These are phyloP conservation scores for Claviceps sp. DNA, from an alignment of 2,329 filamentous ascomycete genomes.

Conservation along the genomic window DNA sequence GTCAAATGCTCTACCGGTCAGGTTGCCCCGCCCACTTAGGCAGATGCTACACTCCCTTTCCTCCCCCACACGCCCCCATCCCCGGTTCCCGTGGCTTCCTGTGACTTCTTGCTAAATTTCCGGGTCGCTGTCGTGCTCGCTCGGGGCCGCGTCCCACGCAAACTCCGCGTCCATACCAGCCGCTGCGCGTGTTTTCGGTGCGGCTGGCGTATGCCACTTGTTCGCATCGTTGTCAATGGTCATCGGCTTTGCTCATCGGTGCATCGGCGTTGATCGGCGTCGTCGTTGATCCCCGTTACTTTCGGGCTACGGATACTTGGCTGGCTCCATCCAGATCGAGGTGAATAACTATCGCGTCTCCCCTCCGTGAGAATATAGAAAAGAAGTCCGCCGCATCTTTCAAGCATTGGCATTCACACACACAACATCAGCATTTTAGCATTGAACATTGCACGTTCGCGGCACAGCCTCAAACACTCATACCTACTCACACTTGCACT, in stretches of 20 bases:
- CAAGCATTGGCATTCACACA: too few species aligned
- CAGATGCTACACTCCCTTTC: background rate
- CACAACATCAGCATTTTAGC: too few species aligned
- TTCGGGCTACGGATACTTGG: background rate
- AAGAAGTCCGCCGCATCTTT: too few species aligned
- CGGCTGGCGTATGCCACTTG: too few species aligned
- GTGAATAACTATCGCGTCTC: slow-evolving; percentile 4
- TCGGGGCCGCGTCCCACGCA: slow-evolving; percentile 18
- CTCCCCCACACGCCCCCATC: slow-evolving; percentile 8
- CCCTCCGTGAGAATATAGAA: background rate
- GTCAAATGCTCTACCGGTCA: too few species aligned
- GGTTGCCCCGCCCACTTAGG: too few species aligned
- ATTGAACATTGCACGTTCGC: too few species aligned
- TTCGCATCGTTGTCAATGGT: slow-evolving; percentile 1
- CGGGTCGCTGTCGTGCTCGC: slow-evolving; percentile 10
- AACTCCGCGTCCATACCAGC: slow-evolving; percentile 14
- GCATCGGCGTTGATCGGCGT: slow-evolving; percentile 8
- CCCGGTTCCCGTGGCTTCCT: too few species aligned
- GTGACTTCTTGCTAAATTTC: slow-evolving; percentile 1
- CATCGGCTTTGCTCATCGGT: slow-evolving; percentile 6
- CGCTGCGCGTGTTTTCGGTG: too few species aligned
- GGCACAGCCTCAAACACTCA: background rate
- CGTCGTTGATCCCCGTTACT: slow-evolving; percentile 7
- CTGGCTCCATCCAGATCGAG: slow-evolving; percentile 7
- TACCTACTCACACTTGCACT: background rate